Evolutionary conservation across 495 filamentous ascomycete genomes (phyloP).

Genomic region (Evernia prunastri): DNA sequence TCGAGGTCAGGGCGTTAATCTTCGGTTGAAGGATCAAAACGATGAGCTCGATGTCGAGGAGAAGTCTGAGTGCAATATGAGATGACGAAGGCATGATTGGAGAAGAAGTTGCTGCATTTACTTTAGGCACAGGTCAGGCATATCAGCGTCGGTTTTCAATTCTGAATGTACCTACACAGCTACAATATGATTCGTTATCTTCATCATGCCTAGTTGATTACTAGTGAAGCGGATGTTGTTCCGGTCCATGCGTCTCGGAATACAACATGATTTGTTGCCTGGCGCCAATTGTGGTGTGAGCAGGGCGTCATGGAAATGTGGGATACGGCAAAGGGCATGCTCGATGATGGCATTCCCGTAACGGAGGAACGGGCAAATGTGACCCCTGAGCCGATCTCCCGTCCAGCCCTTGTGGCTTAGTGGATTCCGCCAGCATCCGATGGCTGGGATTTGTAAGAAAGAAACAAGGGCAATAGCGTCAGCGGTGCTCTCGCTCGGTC

Average conservation of each 20-base stretch:
- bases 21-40: conserved; percentile 52
- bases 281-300: too few species aligned
- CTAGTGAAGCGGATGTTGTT: not conserved
- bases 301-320: too few species aligned
- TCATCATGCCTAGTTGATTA: not conserved
- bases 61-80: not conserved
- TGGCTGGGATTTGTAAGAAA: conserved; percentile 4
- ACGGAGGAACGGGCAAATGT: not conserved
- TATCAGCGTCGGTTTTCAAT: not conserved
- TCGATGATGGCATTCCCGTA: not conserved
- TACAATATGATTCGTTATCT: too few species aligned
- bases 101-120: not conserved
- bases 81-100: not conserved
- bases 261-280: too few species aligned
- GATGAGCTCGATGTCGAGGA: not conserved
- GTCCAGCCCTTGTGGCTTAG: not conserved
- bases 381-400: conserved; percentile 1
- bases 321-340: not conserved
- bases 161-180: too few species aligned
- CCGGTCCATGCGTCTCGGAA: too few species aligned
- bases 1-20: conserved; percentile 79
- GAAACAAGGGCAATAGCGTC: not conserved
- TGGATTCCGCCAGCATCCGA: conserved; percentile 2
- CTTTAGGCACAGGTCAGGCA: not conserved
- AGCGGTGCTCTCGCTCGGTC: not conserved